These are phyloP conservation scores for Citrus hindsii DNA, from an alignment of 345 rosid species.

Conservation along the genomic window DNA sequence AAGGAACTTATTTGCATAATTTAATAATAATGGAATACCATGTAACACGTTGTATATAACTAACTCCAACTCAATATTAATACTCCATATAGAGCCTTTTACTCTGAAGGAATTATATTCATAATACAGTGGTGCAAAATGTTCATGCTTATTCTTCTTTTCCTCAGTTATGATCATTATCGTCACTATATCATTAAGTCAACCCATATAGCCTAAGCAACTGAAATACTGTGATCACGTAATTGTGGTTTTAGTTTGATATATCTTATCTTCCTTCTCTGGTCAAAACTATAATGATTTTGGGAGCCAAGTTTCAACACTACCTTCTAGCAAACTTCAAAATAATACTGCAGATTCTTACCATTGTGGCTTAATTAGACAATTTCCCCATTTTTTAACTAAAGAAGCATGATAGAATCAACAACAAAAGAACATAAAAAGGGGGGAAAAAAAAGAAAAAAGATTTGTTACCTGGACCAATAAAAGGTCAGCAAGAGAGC, in stretches of 20 bases:
- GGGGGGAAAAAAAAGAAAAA: background rate
- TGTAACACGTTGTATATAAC: background rate
- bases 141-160: background rate
- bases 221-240: background rate
- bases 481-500: constrained; percentile 74
- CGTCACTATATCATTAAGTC: no score
- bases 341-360: background rate
- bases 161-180: background rate
- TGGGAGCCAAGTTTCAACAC: background rate
- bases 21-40: background rate
- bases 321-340: background rate
- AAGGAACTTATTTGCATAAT: background rate
- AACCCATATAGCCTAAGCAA: background rate
- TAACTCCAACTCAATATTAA: background rate
- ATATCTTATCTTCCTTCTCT: background rate
- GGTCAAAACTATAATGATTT: background rate
- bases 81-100: background rate
- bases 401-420: background rate
- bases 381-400: background rate
- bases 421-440: background rate
- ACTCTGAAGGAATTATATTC: background rate
- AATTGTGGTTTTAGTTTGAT: background rate
- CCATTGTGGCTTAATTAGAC: background rate
- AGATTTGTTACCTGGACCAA: constrained; percentile 45
- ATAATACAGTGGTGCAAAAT: background rate